These are phyloP conservation scores for Golovinomyces cichoracearum DNA, from an alignment of 2,329 filamentous ascomycete genomes.

Conservation along the genomic window DNA sequence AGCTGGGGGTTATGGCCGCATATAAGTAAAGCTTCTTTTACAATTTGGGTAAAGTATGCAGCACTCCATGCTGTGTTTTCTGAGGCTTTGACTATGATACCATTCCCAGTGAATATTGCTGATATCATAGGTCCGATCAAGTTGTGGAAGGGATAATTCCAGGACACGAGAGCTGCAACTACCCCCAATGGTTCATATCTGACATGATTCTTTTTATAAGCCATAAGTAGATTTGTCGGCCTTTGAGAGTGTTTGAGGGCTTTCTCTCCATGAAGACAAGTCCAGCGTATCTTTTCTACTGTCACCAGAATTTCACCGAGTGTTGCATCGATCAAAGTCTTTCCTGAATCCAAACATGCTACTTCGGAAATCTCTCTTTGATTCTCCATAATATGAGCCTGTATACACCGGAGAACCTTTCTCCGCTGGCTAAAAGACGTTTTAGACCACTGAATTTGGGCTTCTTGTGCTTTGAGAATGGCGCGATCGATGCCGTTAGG, in stretches of 20 bases:
- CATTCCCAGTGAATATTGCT: slow-evolving; percentile 73
- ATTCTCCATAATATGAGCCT: slow-evolving; percentile 65
- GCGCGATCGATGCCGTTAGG: slow-evolving; percentile 52
- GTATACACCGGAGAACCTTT: slow-evolving; percentile 53
- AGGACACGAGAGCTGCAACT: slow-evolving; percentile 74
- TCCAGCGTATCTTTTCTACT: slow-evolving; percentile 84
- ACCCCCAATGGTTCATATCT: slow-evolving; percentile 80
- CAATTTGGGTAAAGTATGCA: slow-evolving; percentile 54
- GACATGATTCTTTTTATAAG: slow-evolving; percentile 81
- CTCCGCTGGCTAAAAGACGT: slow-evolving; percentile 57
- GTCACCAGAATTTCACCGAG: slow-evolving; percentile 90
- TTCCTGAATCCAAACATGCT: slow-evolving; percentile 79
- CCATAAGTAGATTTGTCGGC: slow-evolving; percentile 78
- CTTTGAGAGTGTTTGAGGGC: slow-evolving; percentile 45
- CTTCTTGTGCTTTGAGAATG: slow-evolving; percentile 44
- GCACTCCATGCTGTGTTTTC: slow-evolving; percentile 92
- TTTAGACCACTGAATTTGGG: slow-evolving; percentile 50
- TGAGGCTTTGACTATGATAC: slow-evolving; percentile 74
- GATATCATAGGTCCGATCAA: slow-evolving; percentile 76
- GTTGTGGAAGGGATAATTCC: slow-evolving; percentile 97
- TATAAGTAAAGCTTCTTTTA: slow-evolving; percentile 48
- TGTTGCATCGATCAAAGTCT: slow-evolving; percentile 82
- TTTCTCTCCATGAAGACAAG: slow-evolving; percentile 65
- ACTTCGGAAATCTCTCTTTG: slow-evolving; percentile 66
- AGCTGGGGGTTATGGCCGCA: slow-evolving; percentile 64